These are phyloP conservation scores for Colletotrichum trifolii DNA, from an alignment of 2,329 filamentous ascomycete species.

Conservation along the genomic window DNA sequence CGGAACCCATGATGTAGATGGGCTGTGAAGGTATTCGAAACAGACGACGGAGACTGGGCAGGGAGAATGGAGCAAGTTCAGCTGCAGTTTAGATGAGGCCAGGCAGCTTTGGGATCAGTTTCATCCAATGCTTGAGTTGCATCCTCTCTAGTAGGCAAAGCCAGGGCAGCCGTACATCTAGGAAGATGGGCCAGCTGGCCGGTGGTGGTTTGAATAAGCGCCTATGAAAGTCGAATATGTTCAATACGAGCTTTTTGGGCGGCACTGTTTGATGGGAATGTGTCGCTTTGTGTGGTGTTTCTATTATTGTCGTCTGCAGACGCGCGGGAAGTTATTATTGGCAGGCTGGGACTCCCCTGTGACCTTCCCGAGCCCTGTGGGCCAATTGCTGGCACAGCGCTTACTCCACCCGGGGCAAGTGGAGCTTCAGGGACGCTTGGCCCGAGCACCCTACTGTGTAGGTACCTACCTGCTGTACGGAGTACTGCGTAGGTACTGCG, in stretches of 20 bases:
- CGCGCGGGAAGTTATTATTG: conserved; percentile 39
- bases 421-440: conserved; percentile 13
- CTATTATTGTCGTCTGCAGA: conserved; percentile 24
- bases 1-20: conserved; percentile 24
- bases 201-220: conserved; percentile 30
- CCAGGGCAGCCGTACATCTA: too few relatives aligned
- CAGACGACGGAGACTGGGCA: conserved; percentile 17
- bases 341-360: conserved; percentile 23
- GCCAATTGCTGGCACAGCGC: conserved; percentile 35
- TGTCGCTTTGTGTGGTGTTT: conserved; percentile 25
- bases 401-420: conserved; percentile 30
- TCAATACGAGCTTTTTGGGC: conserved; percentile 17
- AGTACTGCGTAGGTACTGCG: background rate
- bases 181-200: background rate
- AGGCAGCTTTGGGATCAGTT: conserved; percentile 14
- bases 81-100: conserved; percentile 11
- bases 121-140: conserved; percentile 23
- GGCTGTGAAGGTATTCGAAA: conserved; percentile 35
- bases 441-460: background rate
- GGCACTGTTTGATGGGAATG: conserved; percentile 11
- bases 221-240: background rate
- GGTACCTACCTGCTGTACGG: background rate
- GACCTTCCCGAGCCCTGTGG: conserved; percentile 2
- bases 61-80: conserved; percentile 12
- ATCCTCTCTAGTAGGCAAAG: too few relatives aligned